A percentile compares a stretch with the other conserved stretches of the same genome.
Conservation (phyloP, 805 yeast species). For the Allodekkera sacchari region DNA sequence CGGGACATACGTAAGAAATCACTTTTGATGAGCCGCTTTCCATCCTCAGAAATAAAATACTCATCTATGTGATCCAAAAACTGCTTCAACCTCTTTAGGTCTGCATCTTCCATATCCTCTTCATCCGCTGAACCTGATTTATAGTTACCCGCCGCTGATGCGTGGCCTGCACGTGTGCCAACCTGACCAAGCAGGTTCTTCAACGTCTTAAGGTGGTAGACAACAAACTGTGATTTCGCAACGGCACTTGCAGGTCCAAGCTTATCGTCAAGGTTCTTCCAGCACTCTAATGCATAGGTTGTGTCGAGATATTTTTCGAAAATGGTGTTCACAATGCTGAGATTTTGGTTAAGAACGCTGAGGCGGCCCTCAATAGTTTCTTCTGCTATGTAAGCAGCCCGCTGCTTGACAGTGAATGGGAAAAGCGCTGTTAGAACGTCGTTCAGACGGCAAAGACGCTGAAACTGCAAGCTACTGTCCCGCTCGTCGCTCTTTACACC, state of each 20-base stretch:
- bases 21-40: slow-evolving; percentile 29
- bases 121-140: too few species aligned
- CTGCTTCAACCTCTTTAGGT: slow-evolving; percentile 21
- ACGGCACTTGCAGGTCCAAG: slow-evolving; percentile 14
- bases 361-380: slow-evolving; percentile 8
- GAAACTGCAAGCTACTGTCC: background rate
- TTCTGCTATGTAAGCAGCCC: slow-evolving; percentile 10
- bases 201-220: slow-evolving; percentile 20
- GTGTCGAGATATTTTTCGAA: slow-evolving; percentile 20
- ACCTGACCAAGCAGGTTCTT: slow-evolving; percentile 8
- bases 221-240: slow-evolving; percentile 19
- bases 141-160: too few species aligned
- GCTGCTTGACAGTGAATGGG: slow-evolving; percentile 21
- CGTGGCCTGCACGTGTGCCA: too few species aligned
- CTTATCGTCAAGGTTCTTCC: slow-evolving; percentile 20
- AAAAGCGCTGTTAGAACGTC: slow-evolving; percentile 24
- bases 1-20: slow-evolving; percentile 50
- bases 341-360: slow-evolving; percentile 4
- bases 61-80: slow-evolving; percentile 24
- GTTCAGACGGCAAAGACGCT: slow-evolving; percentile 9
- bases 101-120: slow-evolving; percentile 39
- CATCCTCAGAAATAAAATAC: slow-evolving; percentile 32
- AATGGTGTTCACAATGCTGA: slow-evolving; percentile 17
- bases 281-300: slow-evolving; percentile 19
- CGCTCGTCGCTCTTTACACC: slow-evolving; percentile 1